Base-by-base conservation (phyloP, 371 early-diverging fungal genomes). In the Haplosporangium sp. region DNA sequence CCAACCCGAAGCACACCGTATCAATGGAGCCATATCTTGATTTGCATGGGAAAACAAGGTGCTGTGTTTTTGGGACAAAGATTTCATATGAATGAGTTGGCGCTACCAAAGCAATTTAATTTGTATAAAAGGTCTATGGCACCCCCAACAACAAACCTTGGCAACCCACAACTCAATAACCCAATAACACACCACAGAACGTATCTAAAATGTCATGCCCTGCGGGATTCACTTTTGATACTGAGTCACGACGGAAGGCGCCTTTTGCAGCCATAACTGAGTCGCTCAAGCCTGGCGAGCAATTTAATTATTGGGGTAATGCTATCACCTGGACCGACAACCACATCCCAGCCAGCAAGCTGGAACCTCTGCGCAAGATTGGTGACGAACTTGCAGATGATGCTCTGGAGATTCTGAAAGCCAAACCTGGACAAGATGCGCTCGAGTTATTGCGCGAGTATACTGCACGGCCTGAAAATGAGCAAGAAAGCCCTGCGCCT, bases 301-400 rank as follows among this genome's bases (percentile, higher is more conserved):
- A 40, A 5, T 47, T 63, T 13, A 23, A 13, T 0, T 67, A 42
- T 18, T 70, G 52, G 51, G 76, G 51, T 40, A 42, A 66, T 10
- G 55, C 65, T 7, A 62, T 69, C 20, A 21, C 46, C n/a, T 76
- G 76, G 76, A 63, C 55, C 14, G 55, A 69, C 37, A 62, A 70
- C 13, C 76, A 76, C 37, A 14, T 76, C 23, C 62, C 54, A 13
- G 55, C 70, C 10, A 76, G 76, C 20, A 56, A 50, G 5, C 64
- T 76, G 0, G 76, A 65, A 9, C 63, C 62, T 1, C 57, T 70
- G 0, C 66, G 76, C 11, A 43, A 37, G 36, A 50, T 65, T 0
- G 69, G 74, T 0, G 74, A 74, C 14, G 51, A 20, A 1, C 58
- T 74, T 0, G 69, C 69, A 0, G 74, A 69, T 16, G 41, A 64